These are phyloP conservation scores for Diddensiella caesifluorescens DNA, from an alignment of 805 yeast genomes.

Conservation along the genomic window DNA sequence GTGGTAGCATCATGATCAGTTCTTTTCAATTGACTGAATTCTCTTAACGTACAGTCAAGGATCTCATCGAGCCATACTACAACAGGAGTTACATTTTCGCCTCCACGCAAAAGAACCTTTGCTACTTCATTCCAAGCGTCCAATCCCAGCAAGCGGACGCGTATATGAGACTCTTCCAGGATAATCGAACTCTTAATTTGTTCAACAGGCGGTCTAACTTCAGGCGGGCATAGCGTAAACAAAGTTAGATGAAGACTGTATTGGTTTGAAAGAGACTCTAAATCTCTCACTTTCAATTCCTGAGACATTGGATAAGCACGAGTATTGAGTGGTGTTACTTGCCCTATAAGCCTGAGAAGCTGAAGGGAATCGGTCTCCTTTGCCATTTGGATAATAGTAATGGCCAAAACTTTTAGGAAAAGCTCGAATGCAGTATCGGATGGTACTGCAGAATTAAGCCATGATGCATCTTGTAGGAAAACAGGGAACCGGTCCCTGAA, in stretches of 20 bases:
- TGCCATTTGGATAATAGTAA: constrained; percentile 5
- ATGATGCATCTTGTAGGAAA: neutral
- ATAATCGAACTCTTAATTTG: constrained; percentile 7
- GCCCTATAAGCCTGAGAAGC: constrained; percentile 7
- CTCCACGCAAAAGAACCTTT: neutral
- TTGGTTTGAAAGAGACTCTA: constrained; percentile 11
- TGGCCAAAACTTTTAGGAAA: constrained; percentile 6
- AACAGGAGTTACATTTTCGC: neutral
- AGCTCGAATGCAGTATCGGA: constrained; percentile 6
- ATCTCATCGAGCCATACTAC: constrained; percentile 8
- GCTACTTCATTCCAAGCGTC: constrained; percentile 4
- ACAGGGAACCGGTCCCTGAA: neutral
- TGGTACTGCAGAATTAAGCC: neutral
- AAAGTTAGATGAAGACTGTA: constrained; percentile 8
- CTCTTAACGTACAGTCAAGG: constrained; percentile 3
- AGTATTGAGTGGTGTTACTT: constrained; percentile 10
- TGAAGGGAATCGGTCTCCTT: neutral
- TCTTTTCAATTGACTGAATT: constrained; percentile 3
- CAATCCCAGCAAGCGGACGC: constrained; percentile 5
- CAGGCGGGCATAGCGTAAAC: constrained; percentile 7
- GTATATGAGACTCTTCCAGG: constrained; percentile 11
- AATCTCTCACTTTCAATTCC: constrained; percentile 5
- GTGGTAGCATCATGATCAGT: neutral
- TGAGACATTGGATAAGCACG: constrained; percentile 1
- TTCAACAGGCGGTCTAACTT: constrained; percentile 5